These are phyloP conservation scores for Ganoderma boninense DNA, from an alignment of 1,284 basidiomycete genomes.

Conservation along the genomic window DNA sequence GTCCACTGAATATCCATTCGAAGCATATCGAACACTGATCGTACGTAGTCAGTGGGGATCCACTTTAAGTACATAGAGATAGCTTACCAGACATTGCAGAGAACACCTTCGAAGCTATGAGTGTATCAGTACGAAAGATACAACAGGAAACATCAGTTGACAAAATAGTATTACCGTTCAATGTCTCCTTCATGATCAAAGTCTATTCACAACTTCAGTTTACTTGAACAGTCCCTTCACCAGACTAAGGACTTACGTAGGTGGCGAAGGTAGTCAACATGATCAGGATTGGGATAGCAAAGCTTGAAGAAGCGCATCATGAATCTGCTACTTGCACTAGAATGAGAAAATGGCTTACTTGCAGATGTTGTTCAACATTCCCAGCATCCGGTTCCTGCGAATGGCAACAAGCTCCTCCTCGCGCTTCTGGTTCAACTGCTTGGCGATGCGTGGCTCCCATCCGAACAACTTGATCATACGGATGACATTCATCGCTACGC, in stretches of 20 bases:
- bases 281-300: slow-evolving; percentile 67
- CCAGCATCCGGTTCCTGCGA: slow-evolving; percentile 41
- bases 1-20: slow-evolving; percentile 42
- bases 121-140: slow-evolving; percentile 30
- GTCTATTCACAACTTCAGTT: slow-evolving; percentile 37
- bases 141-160: no score
- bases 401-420: slow-evolving; percentile 63
- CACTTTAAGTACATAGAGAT: neutral
- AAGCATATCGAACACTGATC: slow-evolving; percentile 48
- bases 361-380: slow-evolving; percentile 16
- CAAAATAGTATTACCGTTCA: slow-evolving; percentile 38
- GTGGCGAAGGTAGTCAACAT: slow-evolving; percentile 75
- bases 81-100: slow-evolving; percentile 47
- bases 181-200: slow-evolving; percentile 41
- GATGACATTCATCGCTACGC: slow-evolving; percentile 47
- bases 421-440: slow-evolving; percentile 55
- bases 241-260: slow-evolving; percentile 47
- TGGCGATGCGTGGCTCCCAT: slow-evolving; percentile 59
- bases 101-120: slow-evolving; percentile 48
- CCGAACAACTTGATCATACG: slow-evolving; percentile 48
- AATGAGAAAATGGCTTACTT: slow-evolving; percentile 16
- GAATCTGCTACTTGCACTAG: neutral
- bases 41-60: neutral
- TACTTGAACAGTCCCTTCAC: neutral
- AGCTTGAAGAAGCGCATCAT: slow-evolving; percentile 45